These are phyloP conservation scores for Lactifluus pinguis DNA, from an alignment of 768 basidiomycete genomes.

Conservation along the genomic window DNA sequence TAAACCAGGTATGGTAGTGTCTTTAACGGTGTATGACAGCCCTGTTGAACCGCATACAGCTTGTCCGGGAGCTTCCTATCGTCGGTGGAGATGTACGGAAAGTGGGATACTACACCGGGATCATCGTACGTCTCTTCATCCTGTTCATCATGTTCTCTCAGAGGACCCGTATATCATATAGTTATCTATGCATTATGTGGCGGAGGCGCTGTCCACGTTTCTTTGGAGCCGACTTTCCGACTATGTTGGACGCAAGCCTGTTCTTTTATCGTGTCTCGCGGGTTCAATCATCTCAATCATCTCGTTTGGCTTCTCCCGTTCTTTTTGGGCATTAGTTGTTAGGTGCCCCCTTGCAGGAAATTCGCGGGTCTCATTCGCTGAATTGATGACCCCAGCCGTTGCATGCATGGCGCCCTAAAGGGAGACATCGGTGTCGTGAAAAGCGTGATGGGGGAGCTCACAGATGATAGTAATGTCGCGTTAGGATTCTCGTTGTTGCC, in stretches of 20 bases:
- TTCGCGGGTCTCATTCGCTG: conserved; percentile 31
- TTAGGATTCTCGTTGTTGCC: conserved; percentile 32
- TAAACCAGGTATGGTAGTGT: conserved; percentile 32
- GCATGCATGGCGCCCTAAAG: too few species aligned
- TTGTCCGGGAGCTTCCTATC: conserved; percentile 35
- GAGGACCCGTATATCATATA: conserved; percentile 24
- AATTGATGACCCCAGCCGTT: conserved; percentile 29
- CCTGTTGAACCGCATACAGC: conserved; percentile 22
- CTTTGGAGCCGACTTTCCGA: conserved; percentile 42
- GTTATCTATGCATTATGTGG: conserved; percentile 39
- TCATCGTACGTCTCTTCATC: conserved; percentile 33
- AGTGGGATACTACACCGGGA: conserved; percentile 42
- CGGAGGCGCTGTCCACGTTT: conserved; percentile 37
- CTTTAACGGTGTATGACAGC: neutral
- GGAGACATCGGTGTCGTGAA: too few species aligned
- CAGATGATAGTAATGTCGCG: conserved; percentile 22
- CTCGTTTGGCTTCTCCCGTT: conserved; percentile 30
- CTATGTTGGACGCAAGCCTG: conserved; percentile 16
- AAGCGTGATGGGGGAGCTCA: too few species aligned
- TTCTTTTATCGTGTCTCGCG: conserved; percentile 26
- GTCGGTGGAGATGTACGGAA: conserved; percentile 36
- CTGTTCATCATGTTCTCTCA: conserved; percentile 33
- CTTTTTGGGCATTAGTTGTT: too few species aligned
- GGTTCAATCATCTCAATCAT: conserved; percentile 25
- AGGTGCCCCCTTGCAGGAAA: too few species aligned